A percentile compares a stretch with the other conserved stretches of the same genome.
Conservation (phyloP, 2,329 filamentous ascomycete species). For the Celoporthe dispersa region DNA sequence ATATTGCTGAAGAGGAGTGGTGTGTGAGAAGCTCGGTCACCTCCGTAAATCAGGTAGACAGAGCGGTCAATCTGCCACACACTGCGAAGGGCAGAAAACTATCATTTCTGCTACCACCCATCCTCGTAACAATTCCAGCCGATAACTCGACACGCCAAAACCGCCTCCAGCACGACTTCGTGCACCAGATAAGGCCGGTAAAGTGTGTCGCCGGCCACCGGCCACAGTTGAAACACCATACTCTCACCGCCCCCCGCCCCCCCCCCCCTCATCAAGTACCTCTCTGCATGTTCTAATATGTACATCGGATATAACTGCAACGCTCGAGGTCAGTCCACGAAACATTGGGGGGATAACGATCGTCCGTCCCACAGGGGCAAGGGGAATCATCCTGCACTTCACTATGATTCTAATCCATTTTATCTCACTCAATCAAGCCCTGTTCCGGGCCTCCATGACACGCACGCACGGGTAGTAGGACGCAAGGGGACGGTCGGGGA, state of each 20-base stretch:
- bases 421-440: background rate
- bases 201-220: background rate
- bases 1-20: background rate
- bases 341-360: slow-evolving; percentile 3
- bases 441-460: background rate
- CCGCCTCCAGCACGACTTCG: background rate
- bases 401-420: background rate
- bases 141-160: background rate
- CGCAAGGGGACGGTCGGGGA: background rate
- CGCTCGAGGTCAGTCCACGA: slow-evolving; percentile 11
- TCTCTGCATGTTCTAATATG: background rate
- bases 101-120: background rate
- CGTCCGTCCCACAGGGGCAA: background rate
- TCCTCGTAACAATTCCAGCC: background rate
- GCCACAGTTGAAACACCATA: slow-evolving; percentile 18
- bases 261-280: slow-evolving; percentile 5
- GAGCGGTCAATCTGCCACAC: background rate
- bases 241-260: no score
- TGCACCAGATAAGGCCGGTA: background rate
- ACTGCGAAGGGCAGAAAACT: background rate
- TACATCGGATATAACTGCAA: slow-evolving; percentile 16
- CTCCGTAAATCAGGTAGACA: no score
- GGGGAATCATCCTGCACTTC: background rate
- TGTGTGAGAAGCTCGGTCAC: no score
- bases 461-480: no score